Percentiles rank a stretch among this genome's conserved stretches.
These are phyloP conservation scores for Dacryopinax spathularia DNA, from an alignment of 768 basidiomycete genomes.

Conservation along the genomic window DNA sequence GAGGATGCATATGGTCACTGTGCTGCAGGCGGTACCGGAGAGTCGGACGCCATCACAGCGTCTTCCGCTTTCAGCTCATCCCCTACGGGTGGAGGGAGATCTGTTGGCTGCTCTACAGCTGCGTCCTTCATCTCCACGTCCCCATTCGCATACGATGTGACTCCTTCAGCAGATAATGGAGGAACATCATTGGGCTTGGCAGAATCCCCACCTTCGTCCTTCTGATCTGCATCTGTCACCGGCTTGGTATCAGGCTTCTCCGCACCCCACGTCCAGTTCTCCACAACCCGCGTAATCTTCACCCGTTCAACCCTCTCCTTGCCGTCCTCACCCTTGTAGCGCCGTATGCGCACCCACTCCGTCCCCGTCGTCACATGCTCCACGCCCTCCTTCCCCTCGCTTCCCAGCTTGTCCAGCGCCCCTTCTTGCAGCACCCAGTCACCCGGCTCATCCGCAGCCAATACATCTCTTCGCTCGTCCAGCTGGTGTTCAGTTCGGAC, in stretches of 20 bases:
- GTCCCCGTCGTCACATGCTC: background rate
- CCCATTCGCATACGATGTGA: background rate
- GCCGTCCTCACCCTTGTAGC: background rate
- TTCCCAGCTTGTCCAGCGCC: conserved; percentile 21
- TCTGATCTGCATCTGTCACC: background rate
- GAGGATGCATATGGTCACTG: conserved; percentile 1
- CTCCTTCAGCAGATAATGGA: background rate
- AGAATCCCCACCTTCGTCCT: background rate
- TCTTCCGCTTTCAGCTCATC: background rate
- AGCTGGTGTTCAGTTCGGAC: background rate
- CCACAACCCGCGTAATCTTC: background rate
- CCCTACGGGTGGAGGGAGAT: background rate
- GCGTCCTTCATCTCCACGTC: background rate
- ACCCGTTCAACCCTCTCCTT: conserved; percentile 2
- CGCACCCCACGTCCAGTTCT: background rate
- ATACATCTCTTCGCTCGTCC: conserved; percentile 2
- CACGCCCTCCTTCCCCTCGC: background rate
- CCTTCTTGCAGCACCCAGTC: conserved; percentile 7
- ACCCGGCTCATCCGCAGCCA: background rate
- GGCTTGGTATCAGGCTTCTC: background rate
- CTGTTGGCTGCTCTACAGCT: background rate
- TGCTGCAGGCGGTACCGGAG: background rate
- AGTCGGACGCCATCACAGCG: background rate
- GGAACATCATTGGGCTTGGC: background rate
- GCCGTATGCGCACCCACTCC: conserved; percentile 3